Evolutionary conservation across 306 rosid genomes (phyloP).

Genomic region (Cajanus cajan): DNA sequence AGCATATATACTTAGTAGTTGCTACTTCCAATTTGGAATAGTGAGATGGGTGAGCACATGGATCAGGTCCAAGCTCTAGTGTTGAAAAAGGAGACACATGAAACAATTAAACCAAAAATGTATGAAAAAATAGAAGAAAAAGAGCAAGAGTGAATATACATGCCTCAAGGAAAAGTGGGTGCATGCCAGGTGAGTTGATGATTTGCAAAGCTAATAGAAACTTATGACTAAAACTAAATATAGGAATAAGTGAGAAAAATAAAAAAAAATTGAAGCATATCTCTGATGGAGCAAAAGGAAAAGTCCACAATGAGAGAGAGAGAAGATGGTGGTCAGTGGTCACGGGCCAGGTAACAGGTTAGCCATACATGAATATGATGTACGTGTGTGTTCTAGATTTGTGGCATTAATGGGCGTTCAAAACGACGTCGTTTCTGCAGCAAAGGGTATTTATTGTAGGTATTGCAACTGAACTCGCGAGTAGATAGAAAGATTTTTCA

Average conservation of each 20-base stretch:
- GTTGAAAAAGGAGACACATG: not conserved
- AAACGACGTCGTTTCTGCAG: not conserved
- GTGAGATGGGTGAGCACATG: not conserved
- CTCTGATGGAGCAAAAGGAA: constrained; percentile 8
- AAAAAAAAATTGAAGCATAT: too few species aligned
- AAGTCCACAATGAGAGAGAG: constrained; percentile 8
- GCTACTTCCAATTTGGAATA: not conserved
- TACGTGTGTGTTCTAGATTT: not conserved
- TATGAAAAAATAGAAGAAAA: not conserved
- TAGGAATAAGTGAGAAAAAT: not conserved
- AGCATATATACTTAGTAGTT: too few species aligned
- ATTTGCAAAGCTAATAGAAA: not conserved
- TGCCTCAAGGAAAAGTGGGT: constrained; percentile 2
- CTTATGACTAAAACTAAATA: too few species aligned
- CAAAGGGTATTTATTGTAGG: not conserved
- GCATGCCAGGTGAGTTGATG: not conserved
- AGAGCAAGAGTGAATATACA: constrained; percentile 1
- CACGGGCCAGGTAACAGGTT: constrained; percentile 33
- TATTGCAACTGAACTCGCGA: too few species aligned
- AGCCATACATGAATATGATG: not conserved
- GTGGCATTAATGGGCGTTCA: not conserved
- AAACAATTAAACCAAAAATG: not conserved
- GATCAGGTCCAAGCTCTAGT: not conserved
- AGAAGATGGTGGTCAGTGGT: constrained; percentile 9
- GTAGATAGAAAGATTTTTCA: not conserved